These are phyloP conservation scores for Irpex sp. DNA, from an alignment of 1,284 basidiomycete species.

Conservation along the genomic window DNA sequence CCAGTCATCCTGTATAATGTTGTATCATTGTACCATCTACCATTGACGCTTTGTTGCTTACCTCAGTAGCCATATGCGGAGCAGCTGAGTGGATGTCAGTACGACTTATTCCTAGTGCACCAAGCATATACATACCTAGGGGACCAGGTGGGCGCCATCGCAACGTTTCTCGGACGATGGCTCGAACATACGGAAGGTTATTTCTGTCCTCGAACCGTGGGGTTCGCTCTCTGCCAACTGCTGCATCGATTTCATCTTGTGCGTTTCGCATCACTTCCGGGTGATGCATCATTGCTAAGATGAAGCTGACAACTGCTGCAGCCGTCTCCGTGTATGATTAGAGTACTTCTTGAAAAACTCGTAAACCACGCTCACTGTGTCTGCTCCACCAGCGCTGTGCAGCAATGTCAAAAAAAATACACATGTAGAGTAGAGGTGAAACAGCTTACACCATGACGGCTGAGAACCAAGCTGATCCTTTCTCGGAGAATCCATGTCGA, in stretches of 20 bases:
- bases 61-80: not conserved
- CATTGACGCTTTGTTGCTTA: not conserved
- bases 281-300: conserved; percentile 27
- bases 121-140: conserved; percentile 23
- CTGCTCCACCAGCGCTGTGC: not conserved
- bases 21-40: not conserved
- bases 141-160: conserved; percentile 28
- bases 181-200: conserved; percentile 32
- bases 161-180: conserved; percentile 34
- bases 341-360: conserved; percentile 11
- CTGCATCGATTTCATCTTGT: conserved; percentile 33
- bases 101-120: too few species aligned
- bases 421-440: too few species aligned
- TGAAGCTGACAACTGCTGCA: conserved; percentile 20
- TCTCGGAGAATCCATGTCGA: not conserved
- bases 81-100: not conserved
- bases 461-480: not conserved
- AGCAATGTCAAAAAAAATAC: too few species aligned
- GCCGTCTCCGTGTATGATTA: not conserved
- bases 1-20: not conserved
- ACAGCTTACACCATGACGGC: not conserved
- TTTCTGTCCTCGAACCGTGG: conserved; percentile 31
- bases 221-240: conserved; percentile 30
- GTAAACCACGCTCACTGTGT: conserved; percentile 13
- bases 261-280: conserved; percentile 31